phyloP scores from a whole-genome alignment of 768 basidiomycete genomes.

The Lentinula guzmanii region DNA sequence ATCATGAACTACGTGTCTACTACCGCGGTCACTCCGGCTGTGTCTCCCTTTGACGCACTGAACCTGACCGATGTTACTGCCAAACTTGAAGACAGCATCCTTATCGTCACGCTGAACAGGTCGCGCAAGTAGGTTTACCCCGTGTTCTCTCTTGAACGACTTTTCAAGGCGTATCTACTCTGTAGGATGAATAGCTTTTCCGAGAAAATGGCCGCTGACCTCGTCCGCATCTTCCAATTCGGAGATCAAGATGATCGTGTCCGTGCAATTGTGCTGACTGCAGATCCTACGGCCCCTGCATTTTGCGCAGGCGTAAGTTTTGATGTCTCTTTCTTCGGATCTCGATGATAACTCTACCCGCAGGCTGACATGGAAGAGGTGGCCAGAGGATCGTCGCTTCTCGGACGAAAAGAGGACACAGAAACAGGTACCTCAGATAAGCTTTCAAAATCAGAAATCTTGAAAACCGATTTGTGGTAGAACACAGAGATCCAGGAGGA shows the following conservation, averaged over 20 bases:
- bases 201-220: constrained; percentile 25
- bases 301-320: constrained; percentile 48
- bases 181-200: constrained; percentile 42
- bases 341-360: constrained; percentile 8
- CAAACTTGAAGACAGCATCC: constrained; percentile 35
- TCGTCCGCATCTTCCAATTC: constrained; percentile 37
- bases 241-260: constrained; percentile 49
- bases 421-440: not conserved
- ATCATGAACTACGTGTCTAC: not conserved
- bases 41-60: constrained; percentile 19
- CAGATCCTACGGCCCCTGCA: constrained; percentile 43
- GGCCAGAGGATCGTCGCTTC: constrained; percentile 36
- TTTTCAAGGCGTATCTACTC: not conserved
- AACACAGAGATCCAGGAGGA: constrained; percentile 46
- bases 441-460: not conserved
- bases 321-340: not conserved
- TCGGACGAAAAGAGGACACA: not conserved
- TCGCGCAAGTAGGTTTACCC: constrained; percentile 33
- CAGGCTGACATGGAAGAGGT: constrained; percentile 20
- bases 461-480: not conserved
- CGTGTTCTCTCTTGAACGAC: not conserved
- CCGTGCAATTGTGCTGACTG: constrained; percentile 46
- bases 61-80: constrained; percentile 36
- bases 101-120: constrained; percentile 39
- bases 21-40: not conserved